phyloP scores from a whole-genome alignment of 176 grass and related monocot species.

The Dactylis glomerata region DNA sequence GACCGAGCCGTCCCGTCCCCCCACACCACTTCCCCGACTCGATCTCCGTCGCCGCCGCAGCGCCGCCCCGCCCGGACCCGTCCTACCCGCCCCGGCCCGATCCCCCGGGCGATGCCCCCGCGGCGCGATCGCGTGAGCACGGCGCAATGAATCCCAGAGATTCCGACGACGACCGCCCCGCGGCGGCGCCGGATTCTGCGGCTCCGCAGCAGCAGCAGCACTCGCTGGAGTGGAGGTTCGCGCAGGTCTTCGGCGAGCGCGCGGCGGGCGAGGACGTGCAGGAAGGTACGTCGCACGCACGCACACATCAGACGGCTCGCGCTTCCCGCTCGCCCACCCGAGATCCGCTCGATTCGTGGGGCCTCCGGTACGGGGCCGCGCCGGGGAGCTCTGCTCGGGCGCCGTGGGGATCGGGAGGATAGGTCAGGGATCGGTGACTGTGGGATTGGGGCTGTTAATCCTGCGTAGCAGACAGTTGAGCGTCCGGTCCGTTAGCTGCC shows the following conservation, averaged over 20 bases:
- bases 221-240: conserved; percentile 72
- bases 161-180: conserved; percentile 22
- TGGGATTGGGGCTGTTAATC: conserved; percentile 25
- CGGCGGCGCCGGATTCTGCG: conserved; percentile 18
- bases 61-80: neutral
- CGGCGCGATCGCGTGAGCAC: conserved; percentile 52
- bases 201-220: conserved; percentile 19
- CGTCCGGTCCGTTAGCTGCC: conserved; percentile 16
- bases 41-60: conserved; percentile 42
- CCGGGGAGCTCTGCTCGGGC: neutral
- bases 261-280: conserved; percentile 83
- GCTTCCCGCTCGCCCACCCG: neutral
- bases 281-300: conserved; percentile 55
- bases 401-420: conserved; percentile 7
- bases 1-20: conserved; percentile 24
- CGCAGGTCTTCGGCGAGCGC: conserved; percentile 92
- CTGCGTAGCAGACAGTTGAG: neutral
- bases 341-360: conserved; percentile 53
- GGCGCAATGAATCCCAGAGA: conserved; percentile 52
- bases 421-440: neutral
- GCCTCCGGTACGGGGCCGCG: neutral
- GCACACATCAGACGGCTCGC: neutral
- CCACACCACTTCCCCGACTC: conserved; percentile 28
- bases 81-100: conserved; percentile 1
- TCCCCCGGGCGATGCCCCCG: conserved; percentile 35